Base-by-base conservation (phyloP, 306 rosid genomes). In the Geum urbanum region DNA sequence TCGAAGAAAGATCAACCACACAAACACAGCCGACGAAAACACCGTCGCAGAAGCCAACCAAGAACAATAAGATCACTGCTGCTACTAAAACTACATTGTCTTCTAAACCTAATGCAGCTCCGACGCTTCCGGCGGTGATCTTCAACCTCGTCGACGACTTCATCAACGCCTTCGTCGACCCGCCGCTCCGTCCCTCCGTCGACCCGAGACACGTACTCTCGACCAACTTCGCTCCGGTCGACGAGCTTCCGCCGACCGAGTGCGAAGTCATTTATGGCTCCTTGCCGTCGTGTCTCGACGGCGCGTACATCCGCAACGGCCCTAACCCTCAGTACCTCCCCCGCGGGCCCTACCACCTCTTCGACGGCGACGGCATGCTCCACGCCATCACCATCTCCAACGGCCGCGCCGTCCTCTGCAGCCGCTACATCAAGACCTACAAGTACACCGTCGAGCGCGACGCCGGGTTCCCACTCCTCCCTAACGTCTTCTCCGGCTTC, bases 321-420 rank as follows among this genome's bases (percentile, higher is more conserved):
- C 98, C 98, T 0, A 92, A 92, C 80, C 96, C 98, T 0, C 98
- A 92, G 50, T 86, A 77, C 81, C 90, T 90, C 9, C 98, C 98
- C 0, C 89, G 89, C 5, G 97, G 98, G 15, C 98, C 96, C 2
- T 90, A 92, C 89, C 98, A 92, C 53, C 90, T 92, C 63, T 90
- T 92, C 76, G 97, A 90, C 52, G 96, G 97, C 4, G 98, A 92
- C 59, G 98, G 97, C 3, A 88, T 92, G 98, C 87, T 92, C 59
- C 97, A 92, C 84, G 81, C 86, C 61, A 41, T 92, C 2, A 81
- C 68, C 9, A 84, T 92, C 72, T 76, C 89, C 12, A 56, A 66
- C n/a, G 90, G 90, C 43, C 82, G 79, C 24, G 85, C 96, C 73
- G 80, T 83, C 0, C 94, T 90, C 52, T 90, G 92, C 56, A 88